Conservation (phyloP, 2,329 filamentous ascomycete genomes). For the Trichophyton simii region DNA sequence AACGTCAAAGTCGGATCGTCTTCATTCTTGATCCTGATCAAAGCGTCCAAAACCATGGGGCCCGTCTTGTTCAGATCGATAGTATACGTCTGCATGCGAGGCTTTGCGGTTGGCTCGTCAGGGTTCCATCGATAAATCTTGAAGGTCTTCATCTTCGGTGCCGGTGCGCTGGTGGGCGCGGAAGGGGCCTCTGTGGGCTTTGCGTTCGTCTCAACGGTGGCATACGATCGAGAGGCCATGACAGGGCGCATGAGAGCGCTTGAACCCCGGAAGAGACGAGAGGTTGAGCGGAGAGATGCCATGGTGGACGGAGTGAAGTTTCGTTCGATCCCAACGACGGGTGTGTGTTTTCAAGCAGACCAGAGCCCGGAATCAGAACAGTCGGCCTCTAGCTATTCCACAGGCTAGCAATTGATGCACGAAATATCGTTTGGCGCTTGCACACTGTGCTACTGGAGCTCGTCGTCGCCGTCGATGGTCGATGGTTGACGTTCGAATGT, state of each 20-base stretch:
- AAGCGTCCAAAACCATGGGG: constrained; percentile 92
- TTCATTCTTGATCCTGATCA: constrained; percentile 99
- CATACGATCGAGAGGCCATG: constrained; percentile 33
- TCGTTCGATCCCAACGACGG: not conserved
- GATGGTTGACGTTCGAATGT: constrained; percentile 1
- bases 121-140: constrained; percentile 99
- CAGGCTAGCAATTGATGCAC: not conserved
- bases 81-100: constrained; percentile 86
- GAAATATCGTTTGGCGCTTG: not conserved
- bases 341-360: not conserved
- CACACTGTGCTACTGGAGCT: not conserved
- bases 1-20: constrained; percentile 93
- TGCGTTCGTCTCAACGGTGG: constrained; percentile 30
- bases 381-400: not conserved
- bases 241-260: constrained; percentile 31
- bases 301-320: constrained; percentile 22
- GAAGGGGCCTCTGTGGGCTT: constrained; percentile 29
- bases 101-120: constrained; percentile 82
- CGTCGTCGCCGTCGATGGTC: not conserved
- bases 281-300: constrained; percentile 38
- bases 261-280: constrained; percentile 33
- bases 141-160: constrained; percentile 73
- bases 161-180: constrained; percentile 50
- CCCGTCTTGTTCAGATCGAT: constrained; percentile 98
- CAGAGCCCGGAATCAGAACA: not conserved